phyloP scores from a whole-genome alignment of 2,329 filamentous ascomycete genomes.

The Karstenula rhodostoma region DNA sequence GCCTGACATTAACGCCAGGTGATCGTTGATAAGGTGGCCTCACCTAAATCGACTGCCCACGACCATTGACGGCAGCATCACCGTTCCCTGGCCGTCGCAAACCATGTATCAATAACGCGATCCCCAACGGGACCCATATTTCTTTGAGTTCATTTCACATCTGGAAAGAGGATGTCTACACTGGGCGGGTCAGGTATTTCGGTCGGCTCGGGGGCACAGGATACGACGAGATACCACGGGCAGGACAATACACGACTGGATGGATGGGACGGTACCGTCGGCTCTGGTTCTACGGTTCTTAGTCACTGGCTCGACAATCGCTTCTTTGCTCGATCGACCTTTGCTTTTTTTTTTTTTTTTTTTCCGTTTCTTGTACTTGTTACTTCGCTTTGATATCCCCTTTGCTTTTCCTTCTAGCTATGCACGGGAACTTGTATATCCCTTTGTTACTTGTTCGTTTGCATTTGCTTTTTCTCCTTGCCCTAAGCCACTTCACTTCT shows the following conservation, averaged over 20 bases:
- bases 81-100: not conserved
- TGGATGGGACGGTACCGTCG: not conserved
- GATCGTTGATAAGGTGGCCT: slow-evolving; percentile 40
- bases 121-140: not conserved
- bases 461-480: not conserved
- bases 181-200: slow-evolving; percentile 1
- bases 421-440: slow-evolving; percentile 3
- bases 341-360: not conserved
- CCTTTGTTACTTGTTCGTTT: not conserved
- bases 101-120: slow-evolving; percentile 6
- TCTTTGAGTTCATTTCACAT: not conserved
- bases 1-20: slow-evolving; percentile 30
- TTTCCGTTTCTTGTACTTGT: slow-evolving; percentile 2
- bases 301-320: not conserved
- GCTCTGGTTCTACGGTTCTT: not conserved
- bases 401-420: slow-evolving; percentile 10
- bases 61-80: not conserved
- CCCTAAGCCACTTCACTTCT: not conserved
- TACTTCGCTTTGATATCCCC: slow-evolving; percentile 18
- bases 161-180: slow-evolving; percentile 4
- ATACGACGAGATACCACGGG: slow-evolving; percentile 11
- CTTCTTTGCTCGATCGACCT: not conserved
- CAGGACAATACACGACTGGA: not conserved
- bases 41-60: too few species aligned
- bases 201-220: slow-evolving; percentile 1